Base-by-base conservation (phyloP, 257 asterid species). In the Striga asiatica region DNA sequence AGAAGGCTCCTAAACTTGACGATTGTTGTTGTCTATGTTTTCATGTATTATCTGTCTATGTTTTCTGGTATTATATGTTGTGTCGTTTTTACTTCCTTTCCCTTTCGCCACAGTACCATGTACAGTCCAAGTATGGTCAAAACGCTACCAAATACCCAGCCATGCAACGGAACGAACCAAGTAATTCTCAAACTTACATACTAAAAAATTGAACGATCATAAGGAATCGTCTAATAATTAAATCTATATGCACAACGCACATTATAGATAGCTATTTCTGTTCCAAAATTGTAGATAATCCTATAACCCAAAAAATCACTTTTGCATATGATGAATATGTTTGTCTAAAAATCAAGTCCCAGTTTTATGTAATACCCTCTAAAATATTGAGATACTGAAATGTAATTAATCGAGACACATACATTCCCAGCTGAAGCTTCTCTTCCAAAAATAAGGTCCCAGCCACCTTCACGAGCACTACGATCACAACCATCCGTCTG, bases 371-470 rank as follows among this genome's bases (percentile, higher is more conserved):
- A n/a, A n/a, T n/a, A n/a, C n/a, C n/a, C n/a, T n/a, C n/a, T n/a
- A n/a, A n/a, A n/a, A n/a, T n/a, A n/a, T n/a, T n/a, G n/a, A n/a
- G n/a, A 5, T 32, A 27, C 32, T 27, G 7, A 7, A 3, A 3
- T 27, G 7, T 34, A 34, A 34, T 35, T 38, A 11, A 2, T 12
- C 1, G 2, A 1, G 2, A 29, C 11, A 2, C 61, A 1, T 76
- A 79, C 93, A 75, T 72, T 70, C 88, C 93, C 1, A 79, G 34
- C 55, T 68, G 76, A 7, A 82, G 50, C 56, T 71, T 74, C 67
- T 82, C 92, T 19, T 74, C 62, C 59, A 82, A 22, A 4, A 79
- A 23, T 50, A 82, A 58, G n/a, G 88, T 71, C 29, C 84, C 79
- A 0, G 93, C 78, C 62, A 79, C 93, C 5, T 79, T n/a, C n/a